phyloP scores from a whole-genome alignment of 129 eudicot species.

The Chrysanthemum lavandulifolium region DNA sequence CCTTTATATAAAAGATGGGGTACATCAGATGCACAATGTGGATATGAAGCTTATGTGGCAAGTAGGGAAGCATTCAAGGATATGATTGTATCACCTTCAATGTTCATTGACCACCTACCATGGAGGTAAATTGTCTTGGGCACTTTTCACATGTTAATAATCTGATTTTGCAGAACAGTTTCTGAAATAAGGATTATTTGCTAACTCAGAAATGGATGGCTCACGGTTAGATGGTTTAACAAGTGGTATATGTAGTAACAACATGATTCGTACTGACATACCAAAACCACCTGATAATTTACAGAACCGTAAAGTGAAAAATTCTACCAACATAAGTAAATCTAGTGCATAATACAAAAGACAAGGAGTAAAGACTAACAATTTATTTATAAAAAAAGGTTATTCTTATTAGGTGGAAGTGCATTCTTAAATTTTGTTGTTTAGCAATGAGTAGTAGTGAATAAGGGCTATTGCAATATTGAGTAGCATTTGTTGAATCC shows the following conservation, averaged over 20 bases:
- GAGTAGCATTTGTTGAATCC: background rate
- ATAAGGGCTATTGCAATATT: background rate
- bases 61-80: conserved; percentile 64
- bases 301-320: background rate
- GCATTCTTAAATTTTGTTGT: background rate
- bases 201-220: background rate
- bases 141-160: background rate
- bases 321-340: too few relatives aligned
- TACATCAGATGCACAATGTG: conserved; percentile 21
- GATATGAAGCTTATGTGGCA: conserved; percentile 56
- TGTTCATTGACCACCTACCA: conserved; percentile 85
- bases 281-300: background rate
- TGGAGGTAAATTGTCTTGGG: conserved; percentile 53
- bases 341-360: too few relatives aligned
- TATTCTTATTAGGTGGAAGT: background rate
- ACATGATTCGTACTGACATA: background rate
- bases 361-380: too few relatives aligned
- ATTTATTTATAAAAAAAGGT: too few relatives aligned
- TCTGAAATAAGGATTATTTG: background rate
- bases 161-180: background rate
- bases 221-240: background rate
- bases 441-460: background rate
- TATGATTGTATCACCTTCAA: conserved; percentile 56
- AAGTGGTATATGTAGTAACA: background rate
- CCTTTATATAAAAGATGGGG: conserved; percentile 57